Base-by-base conservation (phyloP, 1,284 basidiomycete species). In the Fomitopsis schrenkii region DNA sequence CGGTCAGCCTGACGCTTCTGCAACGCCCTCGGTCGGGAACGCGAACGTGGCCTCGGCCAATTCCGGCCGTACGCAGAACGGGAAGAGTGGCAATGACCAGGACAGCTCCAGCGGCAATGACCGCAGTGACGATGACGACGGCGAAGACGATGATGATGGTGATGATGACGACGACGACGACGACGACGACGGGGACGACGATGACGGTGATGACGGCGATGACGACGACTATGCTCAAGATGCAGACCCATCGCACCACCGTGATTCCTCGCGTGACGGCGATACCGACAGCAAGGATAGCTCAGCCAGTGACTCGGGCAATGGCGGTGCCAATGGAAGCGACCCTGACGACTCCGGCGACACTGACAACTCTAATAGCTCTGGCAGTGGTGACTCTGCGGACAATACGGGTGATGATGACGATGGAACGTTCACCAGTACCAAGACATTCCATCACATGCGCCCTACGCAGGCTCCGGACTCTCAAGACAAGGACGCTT, bases 61-160 rank as follows among this genome's bases (percentile, higher is more conserved):
- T 28, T 38, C 26, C 17, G 40, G 40, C 50, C 41, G n/a, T 15
- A 45, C 14, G 36, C 36, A 59, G 52, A 48, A 46, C n/a, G 28
- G 14, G 9, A n/a, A 22, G 7, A 33, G 48, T 50, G 10, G 4
- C 48, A 30, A 33, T 38, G 52, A 22, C 14, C n/a, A 54, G 17
- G 52, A 54, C 35, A 28, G 28, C 9, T 14, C 41, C 35, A 12
- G 40, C 17, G 50, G 35, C 9, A 30, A 46, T 10, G 52, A 59
- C 30, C 14, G 45, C 40, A 33, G 41, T 26, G 41, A 28, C 26
- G 54, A 38, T 40, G 53, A 35, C 40, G 33, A 36, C 38, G 57
- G 52, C 50, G 60, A 59, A 26, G 52, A 35, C 22, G 52, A 59
- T n/a, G 60, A 58, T 17, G 63, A 63, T 46, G 30, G 38, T 14